Conservation (phyloP, 805 yeast genomes). For the Saccharomyces eubayanus region DNA sequence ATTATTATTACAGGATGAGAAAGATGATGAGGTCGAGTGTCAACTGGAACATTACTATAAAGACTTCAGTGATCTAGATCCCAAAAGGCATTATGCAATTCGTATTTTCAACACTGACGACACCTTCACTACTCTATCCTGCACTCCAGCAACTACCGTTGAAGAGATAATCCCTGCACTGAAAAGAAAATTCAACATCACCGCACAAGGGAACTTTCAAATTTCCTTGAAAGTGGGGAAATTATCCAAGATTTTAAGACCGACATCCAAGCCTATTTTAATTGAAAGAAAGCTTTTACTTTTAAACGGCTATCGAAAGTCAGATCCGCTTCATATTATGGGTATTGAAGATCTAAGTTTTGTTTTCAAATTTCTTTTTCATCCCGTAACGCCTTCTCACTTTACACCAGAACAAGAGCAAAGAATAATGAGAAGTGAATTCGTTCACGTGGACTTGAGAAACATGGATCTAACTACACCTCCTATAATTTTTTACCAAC, state of each 20-base stretch:
- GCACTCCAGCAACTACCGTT: slow-evolving; percentile 71
- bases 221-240: slow-evolving; percentile 70
- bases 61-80: slow-evolving; percentile 29
- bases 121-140: slow-evolving; percentile 69
- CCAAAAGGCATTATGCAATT: slow-evolving; percentile 34
- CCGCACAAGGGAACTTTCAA: slow-evolving; percentile 63
- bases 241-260: slow-evolving; percentile 60
- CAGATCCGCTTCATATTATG: slow-evolving; percentile 67
- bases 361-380: slow-evolving; percentile 70
- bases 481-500: slow-evolving; percentile 74
- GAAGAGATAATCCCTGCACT: slow-evolving; percentile 62
- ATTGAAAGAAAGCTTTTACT: slow-evolving; percentile 66
- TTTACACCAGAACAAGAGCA: slow-evolving; percentile 63
- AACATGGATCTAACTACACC: slow-evolving; percentile 72
- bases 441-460: slow-evolving; percentile 63
- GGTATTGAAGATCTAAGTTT: slow-evolving; percentile 81
- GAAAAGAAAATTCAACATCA: slow-evolving; percentile 70
- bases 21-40: slow-evolving; percentile 31
- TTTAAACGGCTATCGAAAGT: slow-evolving; percentile 68
- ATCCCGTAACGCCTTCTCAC: slow-evolving; percentile 51
- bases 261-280: slow-evolving; percentile 66
- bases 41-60: slow-evolving; percentile 32
- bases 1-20: slow-evolving; percentile 23
- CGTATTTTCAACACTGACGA: slow-evolving; percentile 81
- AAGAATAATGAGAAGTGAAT: slow-evolving; percentile 47